Base-by-base conservation (phyloP, 345 rosid genomes). In the Odontarrhena argentea region DNA sequence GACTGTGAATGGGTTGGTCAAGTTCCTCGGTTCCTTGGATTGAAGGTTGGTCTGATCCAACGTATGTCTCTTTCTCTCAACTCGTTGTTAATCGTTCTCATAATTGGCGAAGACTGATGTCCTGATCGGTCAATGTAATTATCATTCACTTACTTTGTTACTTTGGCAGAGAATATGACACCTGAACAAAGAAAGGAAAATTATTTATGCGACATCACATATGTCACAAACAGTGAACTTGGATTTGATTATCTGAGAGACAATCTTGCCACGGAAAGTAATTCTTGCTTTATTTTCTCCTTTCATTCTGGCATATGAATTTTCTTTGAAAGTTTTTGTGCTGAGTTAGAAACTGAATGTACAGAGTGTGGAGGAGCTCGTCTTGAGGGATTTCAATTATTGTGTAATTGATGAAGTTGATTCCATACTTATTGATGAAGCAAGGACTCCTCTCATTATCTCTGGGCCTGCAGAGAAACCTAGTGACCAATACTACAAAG, bases 1-100 rank as follows among this genome's bases (percentile, higher is more conserved):
- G 98, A 93, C 81, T 93, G 97, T 72, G 98, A 93, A 74, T 93
- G 98, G 98, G 97, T 93, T 79, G 98, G 98, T 49, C 98, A 93
- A 81, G 96, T 93, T 79, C 97, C 96, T 34, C 85, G 98, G 13
- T 93, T 93, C 74, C 97, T 93, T 48, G 98, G 98, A 72, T 71
- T 93, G 90, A 90, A 86, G 87, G 98, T 93, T 85, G 98, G 98
- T 83, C 81, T 93, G 74, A 93, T 93, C 85, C 97, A 93, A 76
- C 96, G 96, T 88, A 86, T 76, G 96, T 86, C 70, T 66, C 81
- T 55, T 80, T 40, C 73, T 48, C 68, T 32, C 1, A 67, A 37
- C 58, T 34, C 71, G 35, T 67, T 67, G 24, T 9, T 67, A 35
- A 5, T 22, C 37, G 22, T 10, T 43, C 25, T 56, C 34, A 9